phyloP scores from a whole-genome alignment of 1,284 basidiomycete genomes.

The Ceratobasidium theobromae region DNA sequence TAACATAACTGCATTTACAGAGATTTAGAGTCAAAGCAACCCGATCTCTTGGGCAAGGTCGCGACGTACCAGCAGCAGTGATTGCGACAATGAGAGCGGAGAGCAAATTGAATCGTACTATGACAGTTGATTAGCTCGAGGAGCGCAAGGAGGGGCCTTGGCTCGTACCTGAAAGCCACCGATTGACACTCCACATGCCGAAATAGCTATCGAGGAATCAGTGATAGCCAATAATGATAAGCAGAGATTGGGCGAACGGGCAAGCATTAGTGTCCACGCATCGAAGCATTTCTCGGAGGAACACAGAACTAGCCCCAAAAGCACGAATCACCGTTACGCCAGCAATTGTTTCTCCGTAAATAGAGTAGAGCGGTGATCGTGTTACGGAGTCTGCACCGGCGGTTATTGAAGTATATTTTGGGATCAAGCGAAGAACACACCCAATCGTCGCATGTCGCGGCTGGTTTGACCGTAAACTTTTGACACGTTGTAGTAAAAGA shows the following conservation, averaged over 20 bases:
- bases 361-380: slow-evolving; percentile 87
- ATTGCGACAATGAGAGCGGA: slow-evolving; percentile 71
- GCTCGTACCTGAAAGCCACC: slow-evolving; percentile 43
- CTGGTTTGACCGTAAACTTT: slow-evolving; percentile 85
- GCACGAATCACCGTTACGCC: slow-evolving; percentile 77
- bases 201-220: slow-evolving; percentile 65
- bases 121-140: slow-evolving; percentile 67
- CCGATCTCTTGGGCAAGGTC: not conserved
- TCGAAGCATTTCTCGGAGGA: slow-evolving; percentile 82
- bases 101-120: slow-evolving; percentile 79
- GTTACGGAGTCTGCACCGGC: slow-evolving; percentile 72
- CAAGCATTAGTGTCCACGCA: slow-evolving; percentile 71
- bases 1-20: slow-evolving; percentile 59
- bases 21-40: not conserved
- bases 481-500: slow-evolving; percentile 64
- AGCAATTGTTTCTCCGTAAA: slow-evolving; percentile 87
- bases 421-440: slow-evolving; percentile 45
- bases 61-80: slow-evolving; percentile 52
- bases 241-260: not conserved
- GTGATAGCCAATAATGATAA: slow-evolving; percentile 19
- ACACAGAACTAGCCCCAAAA: slow-evolving; percentile 84
- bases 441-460: slow-evolving; percentile 83
- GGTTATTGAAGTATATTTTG: not conserved
- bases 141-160: not conserved
- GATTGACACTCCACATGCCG: slow-evolving; percentile 82